These are phyloP conservation scores for Thuja plicata DNA, from an alignment of 83 land plant species.

Conservation along the genomic window DNA sequence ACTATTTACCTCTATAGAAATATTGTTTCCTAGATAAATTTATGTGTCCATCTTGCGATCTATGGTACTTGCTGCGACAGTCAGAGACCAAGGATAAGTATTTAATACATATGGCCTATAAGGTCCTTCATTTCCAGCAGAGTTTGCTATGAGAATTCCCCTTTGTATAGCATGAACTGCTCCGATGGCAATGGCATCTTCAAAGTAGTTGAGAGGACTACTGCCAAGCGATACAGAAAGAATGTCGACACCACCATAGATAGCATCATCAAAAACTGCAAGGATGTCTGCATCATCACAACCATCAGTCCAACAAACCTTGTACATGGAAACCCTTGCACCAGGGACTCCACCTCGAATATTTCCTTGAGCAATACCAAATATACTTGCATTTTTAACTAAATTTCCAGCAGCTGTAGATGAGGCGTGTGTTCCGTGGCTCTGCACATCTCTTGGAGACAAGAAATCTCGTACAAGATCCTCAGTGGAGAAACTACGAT, in stretches of 20 bases:
- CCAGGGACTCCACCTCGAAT: slow-evolving; percentile 37
- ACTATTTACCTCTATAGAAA: neutral
- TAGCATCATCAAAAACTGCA: slow-evolving; percentile 51
- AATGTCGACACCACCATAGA: slow-evolving; percentile 44
- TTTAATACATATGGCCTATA: neutral
- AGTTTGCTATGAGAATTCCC: slow-evolving; percentile 27
- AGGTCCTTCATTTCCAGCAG: slow-evolving; percentile 38
- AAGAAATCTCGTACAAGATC: neutral
- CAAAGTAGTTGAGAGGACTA: neutral
- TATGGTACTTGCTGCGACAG: slow-evolving; percentile 43
- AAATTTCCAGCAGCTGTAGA: slow-evolving; percentile 15
- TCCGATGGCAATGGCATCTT: slow-evolving; percentile 40
- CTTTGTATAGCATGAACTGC: slow-evolving; percentile 31
- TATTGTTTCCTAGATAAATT: slow-evolving; percentile 22
- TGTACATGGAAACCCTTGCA: slow-evolving; percentile 43
- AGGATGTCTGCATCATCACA: slow-evolving; percentile 34
- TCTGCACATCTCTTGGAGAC: neutral
- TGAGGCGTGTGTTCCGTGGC: slow-evolving; percentile 25
- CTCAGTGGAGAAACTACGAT: neutral
- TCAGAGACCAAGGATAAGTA: slow-evolving; percentile 36
- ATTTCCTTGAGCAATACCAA: neutral
- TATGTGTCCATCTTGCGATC: slow-evolving; percentile 23
- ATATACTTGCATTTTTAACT: neutral
- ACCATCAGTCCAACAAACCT: slow-evolving; percentile 18
- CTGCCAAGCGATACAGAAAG: slow-evolving; percentile 44